Evolutionary conservation across 2,329 filamentous ascomycete genomes (phyloP).

Genomic region (Penicillium rolfsii): DNA sequence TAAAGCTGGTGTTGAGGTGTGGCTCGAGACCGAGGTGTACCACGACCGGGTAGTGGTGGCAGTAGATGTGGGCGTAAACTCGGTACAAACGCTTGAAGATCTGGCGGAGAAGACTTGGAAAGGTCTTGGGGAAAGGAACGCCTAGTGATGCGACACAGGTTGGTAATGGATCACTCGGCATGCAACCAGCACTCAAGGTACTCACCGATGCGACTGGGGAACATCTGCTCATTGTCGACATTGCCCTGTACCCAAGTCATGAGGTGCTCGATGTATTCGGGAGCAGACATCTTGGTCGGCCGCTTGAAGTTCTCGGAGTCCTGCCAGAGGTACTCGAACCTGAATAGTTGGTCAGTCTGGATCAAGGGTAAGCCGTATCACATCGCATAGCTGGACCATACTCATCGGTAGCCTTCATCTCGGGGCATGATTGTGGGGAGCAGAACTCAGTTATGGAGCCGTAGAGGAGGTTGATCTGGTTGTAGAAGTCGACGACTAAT

Average conservation of each 20-base stretch:
- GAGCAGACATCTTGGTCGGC: constrained; percentile 96
- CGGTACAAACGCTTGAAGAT: constrained; percentile 99
- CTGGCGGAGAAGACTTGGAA: constrained; percentile 84
- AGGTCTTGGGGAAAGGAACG: constrained; percentile 92
- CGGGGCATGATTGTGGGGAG: constrained; percentile 92
- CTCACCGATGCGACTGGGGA: constrained; percentile 87
- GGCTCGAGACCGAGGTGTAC: constrained; percentile 93
- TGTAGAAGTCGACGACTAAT: constrained; percentile 98
- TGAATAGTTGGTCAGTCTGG: constrained; percentile 41
- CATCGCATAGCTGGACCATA: constrained; percentile 50
- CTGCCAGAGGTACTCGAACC: constrained; percentile 99
- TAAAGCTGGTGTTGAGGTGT: constrained; percentile 98
- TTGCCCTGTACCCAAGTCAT: constrained; percentile 96
- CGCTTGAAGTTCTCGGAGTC: constrained; percentile 91
- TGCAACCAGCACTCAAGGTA: background rate
- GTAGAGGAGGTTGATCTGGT: constrained; percentile 98
- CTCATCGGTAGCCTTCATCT: constrained; percentile 99
- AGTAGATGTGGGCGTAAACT: constrained; percentile 99
- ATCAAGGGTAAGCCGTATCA: background rate
- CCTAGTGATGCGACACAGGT: constrained; percentile 53
- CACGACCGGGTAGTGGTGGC: constrained; percentile 97
- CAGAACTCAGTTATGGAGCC: constrained; percentile 99
- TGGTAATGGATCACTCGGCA: background rate
- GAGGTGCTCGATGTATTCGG: constrained; percentile 95
- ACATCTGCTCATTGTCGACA: constrained; percentile 92